These are phyloP conservation scores for Puccinia novopanici DNA, from an alignment of 1,284 basidiomycete genomes.

Conservation along the genomic window DNA sequence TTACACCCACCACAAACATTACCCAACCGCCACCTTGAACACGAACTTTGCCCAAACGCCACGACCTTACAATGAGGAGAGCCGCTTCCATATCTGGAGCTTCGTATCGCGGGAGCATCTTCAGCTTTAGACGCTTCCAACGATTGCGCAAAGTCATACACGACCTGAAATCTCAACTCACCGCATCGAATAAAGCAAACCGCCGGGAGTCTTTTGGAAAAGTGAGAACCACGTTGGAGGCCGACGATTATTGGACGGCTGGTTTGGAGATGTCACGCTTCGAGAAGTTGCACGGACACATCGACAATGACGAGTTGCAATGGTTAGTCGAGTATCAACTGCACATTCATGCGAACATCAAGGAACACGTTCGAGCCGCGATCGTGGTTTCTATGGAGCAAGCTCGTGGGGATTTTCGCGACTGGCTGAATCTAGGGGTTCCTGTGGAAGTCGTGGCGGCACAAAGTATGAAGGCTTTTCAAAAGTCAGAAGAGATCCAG, in stretches of 20 bases:
- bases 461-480: constrained; percentile 5
- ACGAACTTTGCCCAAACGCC: no score
- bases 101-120: background rate
- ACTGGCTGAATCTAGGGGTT: background rate
- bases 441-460: background rate
- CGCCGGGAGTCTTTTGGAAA: background rate
- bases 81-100: background rate
- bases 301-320: background rate
- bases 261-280: constrained; percentile 20
- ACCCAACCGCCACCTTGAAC: no score
- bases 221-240: background rate
- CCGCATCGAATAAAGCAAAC: background rate
- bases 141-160: background rate
- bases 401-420: constrained; percentile 7
- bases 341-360: constrained; percentile 4
- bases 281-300: constrained; percentile 10
- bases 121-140: background rate
- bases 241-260: constrained; percentile 20
- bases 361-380: background rate
- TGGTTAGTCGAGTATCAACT: constrained; percentile 15
- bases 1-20: no score
- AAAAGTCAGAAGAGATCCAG: constrained; percentile 7
- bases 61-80: background rate
- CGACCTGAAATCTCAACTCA: background rate
- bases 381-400: background rate